These are phyloP conservation scores for Bolboschoenus planiculmis DNA, from an alignment of 176 grass and related monocot species.

Conservation along the genomic window DNA sequence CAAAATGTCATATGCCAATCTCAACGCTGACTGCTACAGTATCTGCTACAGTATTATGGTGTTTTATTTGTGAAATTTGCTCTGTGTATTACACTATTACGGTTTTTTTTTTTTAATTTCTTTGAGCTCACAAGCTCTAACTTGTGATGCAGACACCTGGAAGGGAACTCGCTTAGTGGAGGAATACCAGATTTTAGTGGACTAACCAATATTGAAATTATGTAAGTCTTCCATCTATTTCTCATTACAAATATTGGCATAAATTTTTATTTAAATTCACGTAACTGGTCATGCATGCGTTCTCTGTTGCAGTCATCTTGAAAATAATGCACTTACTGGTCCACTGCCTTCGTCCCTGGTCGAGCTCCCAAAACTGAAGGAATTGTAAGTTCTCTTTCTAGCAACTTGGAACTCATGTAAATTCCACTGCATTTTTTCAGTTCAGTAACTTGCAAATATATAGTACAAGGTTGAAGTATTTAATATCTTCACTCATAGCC, in stretches of 20 bases:
- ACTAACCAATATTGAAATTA: slow-evolving; percentile 54
- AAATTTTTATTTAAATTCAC: not conserved
- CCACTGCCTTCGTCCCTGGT: slow-evolving; percentile 55
- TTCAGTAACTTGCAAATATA: too few relatives aligned
- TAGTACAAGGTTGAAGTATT: not conserved
- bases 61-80: not conserved
- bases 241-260: not conserved
- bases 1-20: too few relatives aligned
- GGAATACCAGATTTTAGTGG: slow-evolving; percentile 71
- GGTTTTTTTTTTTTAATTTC: too few relatives aligned
- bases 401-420: not conserved
- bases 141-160: slow-evolving; percentile 45
- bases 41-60: too few relatives aligned
- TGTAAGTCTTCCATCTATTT: slow-evolving; percentile 42
- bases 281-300: not conserved
- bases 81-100: not conserved
- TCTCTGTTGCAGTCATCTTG: slow-evolving; percentile 60
- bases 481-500: not conserved
- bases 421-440: not conserved
- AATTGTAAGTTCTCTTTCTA: slow-evolving; percentile 68
- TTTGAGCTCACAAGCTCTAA: slow-evolving; percentile 10
- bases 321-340: slow-evolving; percentile 81
- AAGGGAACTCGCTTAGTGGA: slow-evolving; percentile 64
- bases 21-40: too few relatives aligned
- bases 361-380: slow-evolving; percentile 66